A percentile compares a stretch with the other conserved stretches of the same genome.
phyloP scores from a whole-genome alignment of 2,329 filamentous ascomycete genomes.

The Trichoderma atroviride region DNA sequence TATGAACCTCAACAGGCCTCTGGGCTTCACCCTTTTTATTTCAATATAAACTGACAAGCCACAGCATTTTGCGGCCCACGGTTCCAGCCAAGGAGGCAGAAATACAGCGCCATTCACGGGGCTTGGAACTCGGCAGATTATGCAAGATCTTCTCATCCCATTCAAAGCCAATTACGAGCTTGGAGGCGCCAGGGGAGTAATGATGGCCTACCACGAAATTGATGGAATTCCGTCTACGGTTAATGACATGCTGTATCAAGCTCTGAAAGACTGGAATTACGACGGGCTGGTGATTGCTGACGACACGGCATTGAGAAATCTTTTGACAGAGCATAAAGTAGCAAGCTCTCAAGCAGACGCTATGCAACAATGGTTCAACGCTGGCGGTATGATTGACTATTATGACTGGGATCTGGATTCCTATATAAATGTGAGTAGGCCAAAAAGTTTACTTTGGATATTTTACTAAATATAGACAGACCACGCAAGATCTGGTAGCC shows the following conservation, averaged over 20 bases:
- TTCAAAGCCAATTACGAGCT: slow-evolving; percentile 20
- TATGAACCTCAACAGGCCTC: too few species aligned
- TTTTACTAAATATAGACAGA: not conserved
- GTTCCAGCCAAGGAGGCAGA: not conserved
- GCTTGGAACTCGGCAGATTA: slow-evolving; percentile 12
- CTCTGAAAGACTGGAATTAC: slow-evolving; percentile 16
- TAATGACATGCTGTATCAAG: slow-evolving; percentile 7
- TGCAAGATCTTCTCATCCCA: slow-evolving; percentile 17
- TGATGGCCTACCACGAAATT: slow-evolving; percentile 17
- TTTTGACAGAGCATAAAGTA: slow-evolving; percentile 18
- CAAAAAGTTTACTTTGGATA: not conserved
- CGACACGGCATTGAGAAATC: slow-evolving; percentile 11
- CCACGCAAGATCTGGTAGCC: slow-evolving; percentile 16
- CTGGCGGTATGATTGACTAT: slow-evolving; percentile 25
- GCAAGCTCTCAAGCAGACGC: slow-evolving; percentile 21
- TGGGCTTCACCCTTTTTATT: too few species aligned
- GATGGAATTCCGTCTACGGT: slow-evolving; percentile 12
- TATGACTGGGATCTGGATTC: slow-evolving; percentile 24
- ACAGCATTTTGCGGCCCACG: slow-evolving; percentile 16
- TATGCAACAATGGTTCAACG: slow-evolving; percentile 26
- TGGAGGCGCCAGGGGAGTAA: slow-evolving; percentile 21
- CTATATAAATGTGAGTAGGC: not conserved
- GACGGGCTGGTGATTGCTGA: not conserved
- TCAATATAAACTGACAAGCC: too few species aligned
- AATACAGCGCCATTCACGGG: slow-evolving; percentile 26